A percentile compares a stretch with the other conserved stretches of the same genome.
phyloP scores from a whole-genome alignment of 108 stramenopile species.

The Skeletonema costatum region DNA sequence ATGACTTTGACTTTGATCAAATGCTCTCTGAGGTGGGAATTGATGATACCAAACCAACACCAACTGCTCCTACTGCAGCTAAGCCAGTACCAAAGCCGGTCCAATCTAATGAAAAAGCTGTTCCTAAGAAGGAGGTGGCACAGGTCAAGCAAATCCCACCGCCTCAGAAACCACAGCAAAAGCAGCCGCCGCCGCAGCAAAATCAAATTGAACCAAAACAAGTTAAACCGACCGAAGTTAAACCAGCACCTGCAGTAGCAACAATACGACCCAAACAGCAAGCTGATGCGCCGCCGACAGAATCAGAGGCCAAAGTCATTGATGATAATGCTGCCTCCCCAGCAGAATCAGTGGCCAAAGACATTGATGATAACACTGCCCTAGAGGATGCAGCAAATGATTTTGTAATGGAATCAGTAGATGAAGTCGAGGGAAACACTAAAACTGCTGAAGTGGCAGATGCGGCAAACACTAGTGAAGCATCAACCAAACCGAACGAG shows the following conservation, averaged over 20 bases:
- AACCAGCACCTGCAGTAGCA: not conserved
- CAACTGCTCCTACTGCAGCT: not conserved
- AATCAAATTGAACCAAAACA: not conserved
- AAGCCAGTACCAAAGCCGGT: not conserved
- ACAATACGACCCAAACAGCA: not conserved
- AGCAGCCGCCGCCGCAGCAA: not conserved
- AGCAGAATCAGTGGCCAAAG: slow-evolving; percentile 36
- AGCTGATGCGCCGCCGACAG: not conserved
- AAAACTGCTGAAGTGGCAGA: not conserved
- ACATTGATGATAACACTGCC: slow-evolving; percentile 32
- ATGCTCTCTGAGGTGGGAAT: slow-evolving; percentile 34
- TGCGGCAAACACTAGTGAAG: slow-evolving; percentile 7
- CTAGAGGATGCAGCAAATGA: slow-evolving; percentile 9
- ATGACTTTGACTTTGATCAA: slow-evolving; percentile 51
- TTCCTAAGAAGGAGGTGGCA: not conserved
- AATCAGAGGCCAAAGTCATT: slow-evolving; percentile 36
- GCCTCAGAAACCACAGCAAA: not conserved
- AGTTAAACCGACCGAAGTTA: not conserved
- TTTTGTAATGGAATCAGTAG: slow-evolving; percentile 14
- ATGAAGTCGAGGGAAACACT: slow-evolving; percentile 4
- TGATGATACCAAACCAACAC: not conserved
- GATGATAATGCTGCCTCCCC: not conserved
- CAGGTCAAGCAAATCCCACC: not conserved
- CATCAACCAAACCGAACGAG: not conserved
- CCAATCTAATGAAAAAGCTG: not conserved